Evolutionary conservation across 2,329 filamentous ascomycete species (phyloP), one percentile per base, ranked within the genome.

Genomic region (Thelonectria discophora): DNA sequence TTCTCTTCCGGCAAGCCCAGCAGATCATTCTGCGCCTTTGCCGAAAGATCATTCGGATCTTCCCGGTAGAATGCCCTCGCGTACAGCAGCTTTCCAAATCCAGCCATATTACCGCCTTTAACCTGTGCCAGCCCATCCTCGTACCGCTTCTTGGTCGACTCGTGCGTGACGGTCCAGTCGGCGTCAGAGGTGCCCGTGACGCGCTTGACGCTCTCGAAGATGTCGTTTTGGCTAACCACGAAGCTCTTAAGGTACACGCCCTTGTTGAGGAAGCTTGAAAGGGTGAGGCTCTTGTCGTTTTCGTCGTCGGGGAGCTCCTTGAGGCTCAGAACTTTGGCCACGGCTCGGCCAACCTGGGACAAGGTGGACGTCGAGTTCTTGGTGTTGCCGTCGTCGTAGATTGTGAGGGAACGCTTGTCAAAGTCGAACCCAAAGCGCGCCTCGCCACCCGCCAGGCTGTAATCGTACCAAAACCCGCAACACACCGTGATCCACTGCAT

Each of bases 201-300:
- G 0, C 86, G 83, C 66, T 87, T 81, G 17, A 87, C 76, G 20
- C 81, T 82, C 40, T 83, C 83, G 61, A 90, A 81, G 75, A 91
- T 89, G 8, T 91, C 88, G 24, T 79, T 80, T 70, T 91, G 88
- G 62, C 74, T 85, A 58, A 89, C 64, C 1, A 76, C 69, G 74
- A 89, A 90, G 48, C 83, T 86, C 37, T 76, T 77, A n/a, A 88
- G 58, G 64, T 81, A 84, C 6, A 88, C 66, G 3, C 65, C 60
- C 53, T 79, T 78, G 72, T 87, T 86, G 10, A n/a, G 74, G 61
- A 65, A 77, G 65, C 7, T 76, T 72, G 18, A 86, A 0, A 80
- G 69, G 1, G 67, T 63, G 5, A 74, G 43, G 73, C 79, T 17
- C 2, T 49, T 12, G 17, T 73, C 68, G 2, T 62, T 42, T n/a